Evolutionary conservation across 2,329 filamentous ascomycete genomes (phyloP).

Genomic region (Cercospora sp.): DNA sequence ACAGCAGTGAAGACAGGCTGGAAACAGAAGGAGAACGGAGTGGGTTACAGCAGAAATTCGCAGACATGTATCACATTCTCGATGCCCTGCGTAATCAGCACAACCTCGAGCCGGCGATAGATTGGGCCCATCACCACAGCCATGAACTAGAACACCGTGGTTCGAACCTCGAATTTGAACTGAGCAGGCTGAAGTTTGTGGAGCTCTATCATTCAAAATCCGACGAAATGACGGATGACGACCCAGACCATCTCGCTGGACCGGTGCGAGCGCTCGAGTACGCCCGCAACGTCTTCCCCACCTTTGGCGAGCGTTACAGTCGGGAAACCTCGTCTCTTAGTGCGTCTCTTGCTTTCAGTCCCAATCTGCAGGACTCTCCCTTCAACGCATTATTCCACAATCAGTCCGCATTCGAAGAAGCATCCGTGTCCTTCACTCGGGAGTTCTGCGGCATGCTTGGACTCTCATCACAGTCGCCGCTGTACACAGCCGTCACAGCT

Average conservation of each 20-base stretch:
- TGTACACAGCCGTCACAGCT: slow-evolving; percentile 90
- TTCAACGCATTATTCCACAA: slow-evolving; percentile 79
- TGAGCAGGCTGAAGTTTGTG: slow-evolving; percentile 85
- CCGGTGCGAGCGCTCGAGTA: slow-evolving; percentile 70
- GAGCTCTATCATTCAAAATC: slow-evolving; percentile 68
- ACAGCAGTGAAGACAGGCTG: slow-evolving; percentile 23
- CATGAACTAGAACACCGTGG: slow-evolving; percentile 73
- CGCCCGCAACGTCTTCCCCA: slow-evolving; percentile 70
- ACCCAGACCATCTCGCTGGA: slow-evolving; percentile 52
- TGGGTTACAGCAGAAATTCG: slow-evolving; percentile 75
- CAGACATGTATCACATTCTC: slow-evolving; percentile 87
- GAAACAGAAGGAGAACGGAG: slow-evolving; percentile 23
- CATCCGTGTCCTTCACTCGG: slow-evolving; percentile 70
- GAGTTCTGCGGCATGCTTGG: slow-evolving; percentile 94
- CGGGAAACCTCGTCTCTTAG: slow-evolving; percentile 79
- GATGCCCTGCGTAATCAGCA: slow-evolving; percentile 69
- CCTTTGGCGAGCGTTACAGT: slow-evolving; percentile 73
- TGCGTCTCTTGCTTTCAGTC: slow-evolving; percentile 75
- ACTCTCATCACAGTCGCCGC: slow-evolving; percentile 84
- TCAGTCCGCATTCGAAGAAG: slow-evolving; percentile 74
- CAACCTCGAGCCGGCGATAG: slow-evolving; percentile 80
- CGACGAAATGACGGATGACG: slow-evolving; percentile 48
- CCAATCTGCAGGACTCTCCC: slow-evolving; percentile 74
- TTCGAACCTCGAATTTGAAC: slow-evolving; percentile 92
- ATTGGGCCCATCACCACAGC: slow-evolving; percentile 77